Percentiles rank a stretch among this genome's conserved stretches.
Conservation (phyloP, 179 eudicot species). For the Camellia oleifera region DNA sequence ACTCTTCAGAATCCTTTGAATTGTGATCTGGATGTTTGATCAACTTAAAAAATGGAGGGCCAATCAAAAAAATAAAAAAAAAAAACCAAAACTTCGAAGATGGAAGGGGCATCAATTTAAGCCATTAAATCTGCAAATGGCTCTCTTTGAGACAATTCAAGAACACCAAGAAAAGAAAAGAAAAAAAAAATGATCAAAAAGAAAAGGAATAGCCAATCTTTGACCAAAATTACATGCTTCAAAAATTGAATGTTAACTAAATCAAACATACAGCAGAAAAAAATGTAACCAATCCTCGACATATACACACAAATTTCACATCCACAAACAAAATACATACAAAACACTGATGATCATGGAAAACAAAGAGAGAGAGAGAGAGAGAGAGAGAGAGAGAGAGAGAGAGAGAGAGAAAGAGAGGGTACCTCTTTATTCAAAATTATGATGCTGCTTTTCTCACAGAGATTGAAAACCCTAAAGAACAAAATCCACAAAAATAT, state of each 20-base stretch:
- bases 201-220: neutral
- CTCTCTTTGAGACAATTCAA: neutral
- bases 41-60: neutral
- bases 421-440: conserved; percentile 5
- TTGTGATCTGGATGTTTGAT: neutral
- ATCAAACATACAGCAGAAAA: neutral
- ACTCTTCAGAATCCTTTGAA: neutral
- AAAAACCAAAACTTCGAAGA: neutral
- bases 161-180: neutral
- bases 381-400: no score
- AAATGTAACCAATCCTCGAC: neutral
- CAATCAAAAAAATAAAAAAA: no score
- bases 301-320: neutral
- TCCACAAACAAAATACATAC: neutral
- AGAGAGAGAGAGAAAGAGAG: neutral
- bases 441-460: neutral
- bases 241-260: neutral
- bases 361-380: no score
- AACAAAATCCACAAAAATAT: conserved; percentile 5
- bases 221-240: neutral
- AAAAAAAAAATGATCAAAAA: neutral
- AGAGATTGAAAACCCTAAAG: conserved; percentile 5
- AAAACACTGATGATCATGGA: neutral
- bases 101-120: neutral
- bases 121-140: neutral